These are phyloP conservation scores for Saccharomyces hybrid DNA, from an alignment of 1,139 yeast genomes.

Conservation along the genomic window DNA sequence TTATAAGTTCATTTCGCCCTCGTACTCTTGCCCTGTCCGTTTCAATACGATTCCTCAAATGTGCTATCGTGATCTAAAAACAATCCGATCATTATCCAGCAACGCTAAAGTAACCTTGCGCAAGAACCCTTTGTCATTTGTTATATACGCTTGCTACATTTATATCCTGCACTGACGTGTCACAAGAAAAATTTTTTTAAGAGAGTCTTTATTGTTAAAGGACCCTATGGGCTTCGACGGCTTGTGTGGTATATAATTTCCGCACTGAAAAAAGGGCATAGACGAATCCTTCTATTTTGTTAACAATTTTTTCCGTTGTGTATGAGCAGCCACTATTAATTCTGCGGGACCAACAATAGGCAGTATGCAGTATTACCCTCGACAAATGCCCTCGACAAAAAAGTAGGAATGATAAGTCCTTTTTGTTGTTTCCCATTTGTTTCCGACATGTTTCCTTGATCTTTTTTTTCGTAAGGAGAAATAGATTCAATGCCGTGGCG, in stretches of 20 bases:
- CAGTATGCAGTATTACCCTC: background rate
- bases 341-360: background rate
- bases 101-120: background rate
- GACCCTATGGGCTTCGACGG: background rate
- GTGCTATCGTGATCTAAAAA: background rate
- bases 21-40: background rate
- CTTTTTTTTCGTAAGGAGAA: background rate
- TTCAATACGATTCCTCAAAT: background rate
- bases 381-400: background rate
- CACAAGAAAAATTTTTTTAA: background rate
- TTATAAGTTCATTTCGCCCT: background rate
- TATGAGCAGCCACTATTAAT: background rate
- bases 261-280: background rate
- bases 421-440: background rate
- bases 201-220: background rate
- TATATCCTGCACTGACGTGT: background rate
- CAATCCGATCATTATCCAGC: background rate
- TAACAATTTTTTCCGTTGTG: background rate
- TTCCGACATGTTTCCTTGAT: background rate
- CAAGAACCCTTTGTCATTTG: background rate
- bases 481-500: background rate
- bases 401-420: background rate
- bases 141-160: background rate
- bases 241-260: background rate
- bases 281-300: background rate